phyloP scores from a whole-genome alignment of 495 filamentous ascomycete species.

The Xeromyces bisporus region DNA sequence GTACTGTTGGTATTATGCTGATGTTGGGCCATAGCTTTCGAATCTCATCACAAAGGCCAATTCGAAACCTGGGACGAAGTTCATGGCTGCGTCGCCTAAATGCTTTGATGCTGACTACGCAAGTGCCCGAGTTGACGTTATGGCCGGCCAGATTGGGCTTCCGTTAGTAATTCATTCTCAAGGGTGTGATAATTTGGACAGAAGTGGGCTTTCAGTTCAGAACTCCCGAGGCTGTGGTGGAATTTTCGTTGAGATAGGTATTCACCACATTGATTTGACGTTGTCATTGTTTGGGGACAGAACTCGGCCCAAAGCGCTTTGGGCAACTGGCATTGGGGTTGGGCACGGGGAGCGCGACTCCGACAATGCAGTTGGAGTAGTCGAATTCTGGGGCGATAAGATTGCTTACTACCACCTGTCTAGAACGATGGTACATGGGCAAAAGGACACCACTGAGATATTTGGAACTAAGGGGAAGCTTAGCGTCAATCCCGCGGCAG shows the following conservation, averaged over 20 bases:
- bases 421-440: conserved; percentile 48
- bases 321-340: conserved; percentile 38
- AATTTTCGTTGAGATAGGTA: conserved; percentile 44
- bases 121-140: conserved; percentile 30
- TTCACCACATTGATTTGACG: conserved; percentile 42
- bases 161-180: conserved; percentile 37
- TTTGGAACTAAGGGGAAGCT: conserved; percentile 46
- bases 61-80: conserved; percentile 34
- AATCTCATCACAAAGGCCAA: conserved; percentile 29
- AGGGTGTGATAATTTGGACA: conserved; percentile 41
- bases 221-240: conserved; percentile 26
- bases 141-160: conserved; percentile 30
- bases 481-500: conserved; percentile 36
- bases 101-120: conserved; percentile 41
- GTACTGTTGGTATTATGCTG: too few relatives aligned
- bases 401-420: conserved; percentile 43
- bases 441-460: conserved; percentile 47
- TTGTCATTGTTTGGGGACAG: conserved; percentile 41
- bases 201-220: conserved; percentile 37
- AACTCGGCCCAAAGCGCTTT: conserved; percentile 31
- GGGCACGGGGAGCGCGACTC: conserved; percentile 43
- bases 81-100: conserved; percentile 43
- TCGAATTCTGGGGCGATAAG: conserved; percentile 44
- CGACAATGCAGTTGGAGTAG: conserved; percentile 46
- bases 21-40: conserved; percentile 36